Evolutionary conservation across 176 grass and related monocot genomes (phyloP), one percentile per base, ranked within the genome.

Genomic region (Aegilops longissima): DNA sequence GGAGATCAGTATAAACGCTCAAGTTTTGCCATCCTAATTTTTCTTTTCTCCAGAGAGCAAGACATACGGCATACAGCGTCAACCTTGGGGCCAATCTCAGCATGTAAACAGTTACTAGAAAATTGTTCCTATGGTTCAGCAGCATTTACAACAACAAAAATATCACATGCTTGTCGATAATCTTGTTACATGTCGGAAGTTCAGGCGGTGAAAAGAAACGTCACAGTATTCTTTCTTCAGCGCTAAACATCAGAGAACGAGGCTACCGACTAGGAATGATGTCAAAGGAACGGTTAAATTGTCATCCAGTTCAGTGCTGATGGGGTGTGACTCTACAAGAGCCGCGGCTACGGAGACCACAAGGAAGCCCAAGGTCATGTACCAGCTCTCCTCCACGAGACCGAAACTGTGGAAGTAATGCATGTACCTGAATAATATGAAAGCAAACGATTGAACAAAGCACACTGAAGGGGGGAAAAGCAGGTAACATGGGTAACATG

Each of bases 381-480:
- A 63, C 96, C 93, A 94, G 71, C 39, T 96, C 79, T 96, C 90
- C 84, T 94, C 90, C 7, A 98, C 86, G 38, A 96, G 89, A 40
- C 93, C 96, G 63, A 98, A 98, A 45, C 76, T 73, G 75, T 94
- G 91, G 88, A 88, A 94, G 84, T 96, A 96, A 79, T 96, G 93
- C 93, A 98, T 91, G 89, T 92, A 98, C 92, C 96, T 98, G 86
- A 73, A 85, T 34, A 79, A 70, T 71, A 86, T 24, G 58, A 62
- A 16, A 38, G 10, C 5, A 5, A 45, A 47, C 36, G 16, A 11
- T 70, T 74, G 4, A 80, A 77, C 25, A 78, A 70, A 21, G 21
- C n/a, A 61, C 36, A 49, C 29, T 7, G 18, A 77, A 67, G 1
- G 5, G 5, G 2, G 14, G 0, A 17, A 36, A 66, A 23, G n/a